Evolutionary conservation across 805 yeast species (phyloP).

Genomic region (Saccharomycopsis sp.): DNA sequence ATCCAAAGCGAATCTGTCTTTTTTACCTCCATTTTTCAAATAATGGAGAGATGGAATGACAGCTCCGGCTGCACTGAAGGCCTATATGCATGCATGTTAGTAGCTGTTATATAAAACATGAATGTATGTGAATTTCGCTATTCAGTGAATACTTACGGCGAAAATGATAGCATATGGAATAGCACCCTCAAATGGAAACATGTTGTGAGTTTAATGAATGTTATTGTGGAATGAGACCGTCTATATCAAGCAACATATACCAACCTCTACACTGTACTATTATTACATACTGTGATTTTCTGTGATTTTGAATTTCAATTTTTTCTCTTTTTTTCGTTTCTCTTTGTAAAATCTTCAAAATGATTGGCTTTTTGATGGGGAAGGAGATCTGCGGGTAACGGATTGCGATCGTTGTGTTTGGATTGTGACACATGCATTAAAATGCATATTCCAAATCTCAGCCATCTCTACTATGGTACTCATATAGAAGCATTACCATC

Average conservation of each 20-base stretch:
- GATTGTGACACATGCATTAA: no score
- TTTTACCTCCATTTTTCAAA: constrained; percentile 43
- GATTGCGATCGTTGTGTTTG: no score
- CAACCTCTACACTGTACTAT: no score
- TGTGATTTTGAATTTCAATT: neutral
- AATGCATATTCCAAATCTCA: no score
- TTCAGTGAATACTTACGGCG: constrained; percentile 32
- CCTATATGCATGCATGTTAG: constrained; percentile 25
- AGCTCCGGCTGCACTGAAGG: constrained; percentile 49
- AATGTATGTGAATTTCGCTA: no score
- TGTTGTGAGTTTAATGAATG: no score
- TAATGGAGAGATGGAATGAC: constrained; percentile 38
- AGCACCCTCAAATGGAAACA: constrained; percentile 68
- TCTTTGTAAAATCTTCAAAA: neutral
- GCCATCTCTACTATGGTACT: no score
- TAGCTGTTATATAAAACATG: no score
- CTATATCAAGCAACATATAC: no score
- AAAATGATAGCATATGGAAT: constrained; percentile 56
- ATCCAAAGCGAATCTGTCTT: constrained; percentile 48
- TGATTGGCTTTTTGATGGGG: neutral
- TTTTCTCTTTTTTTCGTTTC: neutral
- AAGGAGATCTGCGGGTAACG: neutral
- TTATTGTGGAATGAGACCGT: neutral
- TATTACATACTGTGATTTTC: neutral
- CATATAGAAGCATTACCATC: no score